Evolutionary conservation across 257 asterid species (phyloP), one percentile per base, ranked within the genome.

Genomic region (Solanum clarkiae): DNA sequence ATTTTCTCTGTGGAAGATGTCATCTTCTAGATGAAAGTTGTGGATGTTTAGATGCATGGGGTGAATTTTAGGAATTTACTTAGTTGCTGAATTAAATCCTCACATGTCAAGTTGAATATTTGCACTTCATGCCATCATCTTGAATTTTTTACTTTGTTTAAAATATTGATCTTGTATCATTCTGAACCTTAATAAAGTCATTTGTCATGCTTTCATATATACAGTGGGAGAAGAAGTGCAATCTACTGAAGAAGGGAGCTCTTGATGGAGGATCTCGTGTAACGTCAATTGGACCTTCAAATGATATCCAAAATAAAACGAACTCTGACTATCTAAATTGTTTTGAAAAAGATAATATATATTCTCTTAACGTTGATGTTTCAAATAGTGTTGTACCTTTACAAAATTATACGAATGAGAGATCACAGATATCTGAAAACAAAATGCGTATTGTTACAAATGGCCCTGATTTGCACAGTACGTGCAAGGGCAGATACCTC

Each of bases 181-280:
- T 86, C 55, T 81, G 82, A 75, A 5, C 13, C 62, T 29, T 75
- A 26, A 77, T 26, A 10, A 51, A 77, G 82, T 77, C 82, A 68
- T 40, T 29, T 3, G 15, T 32, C 79, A 68, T 69, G 49, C 20
- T 13, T 86, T 84, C 85, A 42, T 56, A 13, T 55, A 84, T 93
- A 90, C 88, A 96, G 98, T 96, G 99, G 99, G 93, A 91, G 93
- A 94, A 93, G 83, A 94, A 90, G 89, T 93, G 96, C 94, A 90
- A 88, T 83, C 65, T 89, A 40, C 82, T 88, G 88, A 90, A 90
- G 93, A 90, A 72, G 13, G 94, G 87, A 89, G 90, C 89, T 83
- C 88, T 91, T 87, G 90, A 87, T 75, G 91, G 87, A 81, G 90
- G 88, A 68, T 77, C 97, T 82, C 40, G 4, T 79, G 91, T 89